Conservation (phyloP, 257 asterid genomes). For the Gentiana straminea region DNA sequence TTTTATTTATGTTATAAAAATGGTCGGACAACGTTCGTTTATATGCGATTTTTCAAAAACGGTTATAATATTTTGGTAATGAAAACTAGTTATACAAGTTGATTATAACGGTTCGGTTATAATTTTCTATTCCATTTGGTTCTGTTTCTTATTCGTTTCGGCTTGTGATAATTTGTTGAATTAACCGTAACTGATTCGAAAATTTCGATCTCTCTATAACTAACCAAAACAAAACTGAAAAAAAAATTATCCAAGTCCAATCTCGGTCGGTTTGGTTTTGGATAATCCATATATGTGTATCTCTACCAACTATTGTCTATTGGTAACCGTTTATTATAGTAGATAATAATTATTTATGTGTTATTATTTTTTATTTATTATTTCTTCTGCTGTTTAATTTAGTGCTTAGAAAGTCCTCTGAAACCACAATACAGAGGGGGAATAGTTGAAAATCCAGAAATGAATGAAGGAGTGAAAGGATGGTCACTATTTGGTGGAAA, state of each 20-base stretch:
- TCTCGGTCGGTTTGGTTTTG: background rate
- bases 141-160: too few relatives aligned
- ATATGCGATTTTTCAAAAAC: too few relatives aligned
- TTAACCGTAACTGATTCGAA: too few relatives aligned
- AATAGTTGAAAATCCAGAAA: constrained; percentile 11
- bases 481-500: constrained; percentile 2
- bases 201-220: too few relatives aligned
- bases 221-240: too few relatives aligned
- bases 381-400: background rate
- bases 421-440: constrained; percentile 11
- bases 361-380: too few relatives aligned
- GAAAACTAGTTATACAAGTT: too few relatives aligned
- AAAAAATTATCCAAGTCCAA: too few relatives aligned
- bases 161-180: too few relatives aligned
- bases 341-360: background rate
- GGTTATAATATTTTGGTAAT: too few relatives aligned
- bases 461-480: constrained; percentile 6
- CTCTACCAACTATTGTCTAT: background rate
- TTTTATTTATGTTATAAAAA: background rate
- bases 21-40: background rate
- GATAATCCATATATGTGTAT: background rate
- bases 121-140: background rate
- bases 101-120: too few relatives aligned
- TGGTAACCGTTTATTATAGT: background rate
- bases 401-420: constrained; percentile 4